Conservation (phyloP, 116 monocot genomes). For the Zostera marina region DNA sequence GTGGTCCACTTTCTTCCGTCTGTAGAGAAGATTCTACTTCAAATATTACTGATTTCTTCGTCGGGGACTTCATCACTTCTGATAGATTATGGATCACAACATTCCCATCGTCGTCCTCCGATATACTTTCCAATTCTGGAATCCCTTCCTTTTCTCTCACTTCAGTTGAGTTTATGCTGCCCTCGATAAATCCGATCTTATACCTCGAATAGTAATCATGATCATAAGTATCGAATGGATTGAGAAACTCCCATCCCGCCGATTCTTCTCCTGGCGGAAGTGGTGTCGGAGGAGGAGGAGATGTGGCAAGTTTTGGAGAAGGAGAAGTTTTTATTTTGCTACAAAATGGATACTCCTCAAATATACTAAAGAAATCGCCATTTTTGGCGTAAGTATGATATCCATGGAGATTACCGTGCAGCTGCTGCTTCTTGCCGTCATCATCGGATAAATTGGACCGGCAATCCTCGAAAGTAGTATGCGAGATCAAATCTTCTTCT, state of each 20-base stretch:
- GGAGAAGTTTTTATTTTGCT: neutral
- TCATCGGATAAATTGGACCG: conserved; percentile 5
- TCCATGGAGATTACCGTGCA: too few relatives aligned
- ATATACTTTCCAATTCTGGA: conserved; percentile 73
- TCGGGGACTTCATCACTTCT: neutral
- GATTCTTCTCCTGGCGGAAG: conserved; percentile 31
- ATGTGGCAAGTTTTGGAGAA: neutral
- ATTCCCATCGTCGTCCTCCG: conserved; percentile 18
- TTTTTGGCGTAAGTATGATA: neutral
- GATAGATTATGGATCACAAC: neutral
- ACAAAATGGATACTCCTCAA: neutral
- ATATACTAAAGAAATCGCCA: neutral
- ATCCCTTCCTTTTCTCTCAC: conserved; percentile 74
- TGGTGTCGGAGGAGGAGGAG: conserved; percentile 15
- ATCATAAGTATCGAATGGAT: conserved; percentile 44
- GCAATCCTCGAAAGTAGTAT: neutral
- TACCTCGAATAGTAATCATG: conserved; percentile 13
- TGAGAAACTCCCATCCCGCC: conserved; percentile 65
- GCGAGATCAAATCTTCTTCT: conserved; percentile 3
- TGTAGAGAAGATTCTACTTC: conserved; percentile 19
- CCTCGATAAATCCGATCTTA: conserved; percentile 11
- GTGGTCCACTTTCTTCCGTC: conserved; percentile 11
- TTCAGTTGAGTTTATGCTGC: conserved; percentile 47
- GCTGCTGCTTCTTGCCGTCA: too few relatives aligned
- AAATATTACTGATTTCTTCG: conserved; percentile 26